A percentile compares a stretch with the other conserved stretches of the same genome.
These are phyloP conservation scores for Mrakiaceae sp. DNA, from an alignment of 1,284 basidiomycete genomes.

Conservation along the genomic window DNA sequence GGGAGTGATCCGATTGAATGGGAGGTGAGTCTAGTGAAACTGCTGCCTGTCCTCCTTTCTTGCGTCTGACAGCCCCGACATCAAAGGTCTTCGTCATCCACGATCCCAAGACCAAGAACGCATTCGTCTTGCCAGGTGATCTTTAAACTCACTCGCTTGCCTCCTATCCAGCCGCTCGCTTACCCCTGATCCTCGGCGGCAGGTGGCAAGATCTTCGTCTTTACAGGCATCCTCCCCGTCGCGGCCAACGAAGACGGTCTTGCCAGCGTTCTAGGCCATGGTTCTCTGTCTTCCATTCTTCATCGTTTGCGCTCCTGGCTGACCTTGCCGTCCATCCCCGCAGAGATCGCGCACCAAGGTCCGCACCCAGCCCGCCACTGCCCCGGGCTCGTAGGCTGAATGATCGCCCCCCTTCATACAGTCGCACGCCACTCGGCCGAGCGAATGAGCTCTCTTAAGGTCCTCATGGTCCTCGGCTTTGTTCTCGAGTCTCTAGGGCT, in stretches of 20 bases:
- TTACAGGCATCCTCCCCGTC: slow-evolving; percentile 76
- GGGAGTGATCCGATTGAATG: slow-evolving; percentile 36
- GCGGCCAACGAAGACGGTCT: slow-evolving; percentile 68
- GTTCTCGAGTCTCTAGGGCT: slow-evolving; percentile 49
- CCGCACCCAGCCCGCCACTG: slow-evolving; percentile 20
- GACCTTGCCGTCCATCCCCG: not conserved
- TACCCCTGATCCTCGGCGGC: not conserved
- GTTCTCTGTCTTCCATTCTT: slow-evolving; percentile 31
- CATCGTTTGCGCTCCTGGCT: slow-evolving; percentile 80
- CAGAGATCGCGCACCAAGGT: slow-evolving; percentile 81
- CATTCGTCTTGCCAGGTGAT: slow-evolving; percentile 61
- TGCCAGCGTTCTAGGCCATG: slow-evolving; percentile 77
- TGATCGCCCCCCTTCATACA: slow-evolving; percentile 23
- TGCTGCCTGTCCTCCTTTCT: not conserved
- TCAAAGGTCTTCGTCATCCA: slow-evolving; percentile 76
- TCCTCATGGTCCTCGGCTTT: slow-evolving; percentile 44
- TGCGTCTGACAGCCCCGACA: not conserved
- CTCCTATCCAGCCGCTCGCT: not conserved
- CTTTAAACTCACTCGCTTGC: slow-evolving; percentile 16
- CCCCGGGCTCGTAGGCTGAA: too few species aligned
- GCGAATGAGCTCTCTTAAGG: slow-evolving; percentile 48
- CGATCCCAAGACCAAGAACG: slow-evolving; percentile 62
- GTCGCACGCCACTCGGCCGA: slow-evolving; percentile 70
- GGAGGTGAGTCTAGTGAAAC: slow-evolving; percentile 27
- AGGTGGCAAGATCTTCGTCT: slow-evolving; percentile 54